Evolutionary conservation across 2,329 filamentous ascomycete species (phyloP).

Genomic region (Apiospora koreana): DNA sequence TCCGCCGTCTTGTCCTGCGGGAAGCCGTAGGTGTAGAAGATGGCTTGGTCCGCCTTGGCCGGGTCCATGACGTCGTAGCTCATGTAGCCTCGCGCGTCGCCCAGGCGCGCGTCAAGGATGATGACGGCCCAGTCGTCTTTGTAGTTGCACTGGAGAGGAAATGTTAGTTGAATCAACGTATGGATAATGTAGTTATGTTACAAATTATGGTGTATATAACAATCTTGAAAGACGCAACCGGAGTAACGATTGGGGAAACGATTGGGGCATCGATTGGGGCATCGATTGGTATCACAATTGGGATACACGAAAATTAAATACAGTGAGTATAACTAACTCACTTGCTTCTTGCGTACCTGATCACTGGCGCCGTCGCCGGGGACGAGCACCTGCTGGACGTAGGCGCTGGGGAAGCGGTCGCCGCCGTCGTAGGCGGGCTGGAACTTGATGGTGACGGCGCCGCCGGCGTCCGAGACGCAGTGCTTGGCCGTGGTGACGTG

Average conservation of each 20-base stretch:
- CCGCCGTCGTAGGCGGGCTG: constrained; percentile 27
- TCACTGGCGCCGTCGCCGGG: constrained; percentile 7
- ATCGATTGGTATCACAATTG: no score
- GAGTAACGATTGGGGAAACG: no score
- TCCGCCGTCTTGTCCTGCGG: constrained; percentile 17
- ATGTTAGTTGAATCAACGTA: not conserved
- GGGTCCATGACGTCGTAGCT: constrained; percentile 19
- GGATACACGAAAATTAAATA: no score
- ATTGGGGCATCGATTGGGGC: no score
- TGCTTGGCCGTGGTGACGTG: constrained; percentile 30
- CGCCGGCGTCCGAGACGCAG: constrained; percentile 19
- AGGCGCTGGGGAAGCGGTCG: constrained; percentile 19
- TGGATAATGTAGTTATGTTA: not conserved
- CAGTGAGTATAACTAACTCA: not conserved
- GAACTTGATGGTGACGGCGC: constrained; percentile 23
- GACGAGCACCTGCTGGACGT: constrained; percentile 14
- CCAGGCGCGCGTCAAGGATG: constrained; percentile 26
- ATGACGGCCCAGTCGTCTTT: constrained; percentile 30
- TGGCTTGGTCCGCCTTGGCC: constrained; percentile 17
- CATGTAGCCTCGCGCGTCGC: constrained; percentile 27
- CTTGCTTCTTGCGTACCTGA: not conserved
- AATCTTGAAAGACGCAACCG: no score
- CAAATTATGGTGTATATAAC: not conserved
- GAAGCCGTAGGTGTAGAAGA: constrained; percentile 23
- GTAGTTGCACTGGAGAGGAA: constrained; percentile 17